Evolutionary conservation across 768 basidiomycete species (phyloP), one percentile per base, ranked within the genome.

Genomic region (Mycena rosella): DNA sequence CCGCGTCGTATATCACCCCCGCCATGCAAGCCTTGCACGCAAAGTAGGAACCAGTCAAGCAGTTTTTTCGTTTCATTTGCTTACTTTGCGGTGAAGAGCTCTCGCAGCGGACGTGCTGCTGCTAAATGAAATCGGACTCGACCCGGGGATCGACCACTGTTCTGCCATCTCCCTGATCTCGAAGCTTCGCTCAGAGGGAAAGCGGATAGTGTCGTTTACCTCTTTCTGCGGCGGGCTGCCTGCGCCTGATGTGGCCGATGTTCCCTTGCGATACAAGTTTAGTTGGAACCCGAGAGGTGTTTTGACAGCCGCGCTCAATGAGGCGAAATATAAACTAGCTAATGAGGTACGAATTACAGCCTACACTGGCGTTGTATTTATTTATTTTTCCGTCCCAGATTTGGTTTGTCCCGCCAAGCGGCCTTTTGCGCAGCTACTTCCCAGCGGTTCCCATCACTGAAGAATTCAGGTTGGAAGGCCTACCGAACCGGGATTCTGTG

Each of bases 201-300:
- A 89, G 76, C 76, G 81, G 17, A 83, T 95, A 13, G 74, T 85
- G 0, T 91, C 92, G 0, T 98, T 97, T 77, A 88, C 88, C 1
- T 96, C 94, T 1, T 96, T 96, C 84, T 98, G 96, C 62, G 96
- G 96, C 1, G 96, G 96, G 1, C 82, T 98, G 5, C 96, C 96
- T 0, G 90, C 91, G 0, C 94, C 94, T 0, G 92, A 92, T 47
- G 83, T 84, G 10, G 73, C 79, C 11, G 78, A 83, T 67, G 88
- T 91, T 18, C 95, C 95, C 2, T 80, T 96, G 13, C 85, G 91
- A n/a, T 96, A 97, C 74, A 97, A 96, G 75, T 96, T 96, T 75
- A 94, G 95, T 71, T 98, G 96, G 96, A 93, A 89, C 54, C 96
- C 96, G 0, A 84, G 89, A 63, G 96, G 95, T 7, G 96, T 97